Percentiles rank a stretch among this genome's conserved stretches.
Conservation (phyloP, 1,284 basidiomycete genomes). For the Termitomyces sp. region DNA sequence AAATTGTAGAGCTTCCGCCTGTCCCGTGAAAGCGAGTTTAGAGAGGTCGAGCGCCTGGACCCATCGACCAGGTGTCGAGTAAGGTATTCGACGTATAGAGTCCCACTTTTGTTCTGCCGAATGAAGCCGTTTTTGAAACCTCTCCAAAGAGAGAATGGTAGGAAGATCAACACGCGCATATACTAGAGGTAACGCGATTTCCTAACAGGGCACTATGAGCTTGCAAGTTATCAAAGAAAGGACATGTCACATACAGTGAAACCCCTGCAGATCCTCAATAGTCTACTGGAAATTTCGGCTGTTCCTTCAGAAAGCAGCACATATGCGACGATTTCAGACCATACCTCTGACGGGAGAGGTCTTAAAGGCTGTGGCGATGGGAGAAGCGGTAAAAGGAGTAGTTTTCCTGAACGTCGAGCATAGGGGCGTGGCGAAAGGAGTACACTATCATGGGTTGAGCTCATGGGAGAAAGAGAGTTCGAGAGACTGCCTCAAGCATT, state of each 20-base stretch:
- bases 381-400: conserved; percentile 65
- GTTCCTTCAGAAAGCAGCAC: conserved; percentile 29
- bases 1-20: conserved; percentile 43
- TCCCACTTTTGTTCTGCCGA: conserved; percentile 77
- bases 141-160: conserved; percentile 43
- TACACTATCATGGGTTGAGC: conserved; percentile 23
- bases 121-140: conserved; percentile 51
- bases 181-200: conserved; percentile 60
- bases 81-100: conserved; percentile 76
- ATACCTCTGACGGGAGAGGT: conserved; percentile 65
- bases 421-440: conserved; percentile 48
- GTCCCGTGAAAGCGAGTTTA: conserved; percentile 37
- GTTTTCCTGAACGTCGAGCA: conserved; percentile 45
- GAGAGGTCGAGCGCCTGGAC: conserved; percentile 70
- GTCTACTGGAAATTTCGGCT: conserved; percentile 25
- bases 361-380: conserved; percentile 44
- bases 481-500: neutral
- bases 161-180: conserved; percentile 54
- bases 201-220: conserved; percentile 35
- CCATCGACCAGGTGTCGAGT: conserved; percentile 81
- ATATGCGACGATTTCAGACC: conserved; percentile 56
- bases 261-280: conserved; percentile 63
- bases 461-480: conserved; percentile 18
- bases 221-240: neutral
- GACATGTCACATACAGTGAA: conserved; percentile 54